Conservation (phyloP, 495 filamentous ascomycete genomes). For the Amphirosellinia nigrospora region DNA sequence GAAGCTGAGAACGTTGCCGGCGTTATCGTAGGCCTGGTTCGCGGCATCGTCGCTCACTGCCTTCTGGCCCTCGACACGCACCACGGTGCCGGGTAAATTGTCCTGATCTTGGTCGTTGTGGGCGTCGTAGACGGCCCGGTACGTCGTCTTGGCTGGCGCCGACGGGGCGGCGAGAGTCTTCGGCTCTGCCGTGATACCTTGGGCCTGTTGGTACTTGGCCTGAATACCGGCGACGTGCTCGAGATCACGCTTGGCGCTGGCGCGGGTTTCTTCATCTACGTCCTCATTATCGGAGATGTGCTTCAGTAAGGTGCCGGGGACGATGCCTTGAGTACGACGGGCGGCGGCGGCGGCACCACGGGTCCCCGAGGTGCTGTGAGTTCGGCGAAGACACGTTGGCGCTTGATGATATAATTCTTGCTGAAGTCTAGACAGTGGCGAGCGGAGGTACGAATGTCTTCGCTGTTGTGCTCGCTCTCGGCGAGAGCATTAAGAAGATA, state of each 20-base stretch:
- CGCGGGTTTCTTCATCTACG: slow-evolving; percentile 44
- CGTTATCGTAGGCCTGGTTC: slow-evolving; percentile 51
- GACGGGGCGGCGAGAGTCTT: slow-evolving; percentile 26
- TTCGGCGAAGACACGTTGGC: slow-evolving; percentile 37
- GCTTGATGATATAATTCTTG: slow-evolving; percentile 34
- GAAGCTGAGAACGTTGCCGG: slow-evolving; percentile 49
- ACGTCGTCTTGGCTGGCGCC: slow-evolving; percentile 35
- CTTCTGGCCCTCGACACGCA: slow-evolving; percentile 49
- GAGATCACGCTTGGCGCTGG: slow-evolving; percentile 42
- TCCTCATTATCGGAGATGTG: slow-evolving; percentile 43
- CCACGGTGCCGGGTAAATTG: slow-evolving; percentile 42
- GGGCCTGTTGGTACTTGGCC: slow-evolving; percentile 37
- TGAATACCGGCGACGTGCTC: slow-evolving; percentile 40
- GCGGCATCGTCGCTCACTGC: slow-evolving; percentile 38
- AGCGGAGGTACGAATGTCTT: slow-evolving; percentile 35
- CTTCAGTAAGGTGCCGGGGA: slow-evolving; percentile 46
- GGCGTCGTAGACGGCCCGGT: slow-evolving; percentile 49
- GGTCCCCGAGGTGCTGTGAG: slow-evolving; percentile 39
- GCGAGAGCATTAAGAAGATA: slow-evolving; percentile 47
- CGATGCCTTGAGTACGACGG: slow-evolving; percentile 35
- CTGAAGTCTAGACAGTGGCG: slow-evolving; percentile 36
- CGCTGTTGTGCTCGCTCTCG: slow-evolving; percentile 37
- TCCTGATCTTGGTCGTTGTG: slow-evolving; percentile 40
- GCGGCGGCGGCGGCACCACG: slow-evolving; percentile 22
- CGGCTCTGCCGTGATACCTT: slow-evolving; percentile 29